Conservation (phyloP, 768 basidiomycete genomes). For the Pleurotus salmoneostramineus region DNA sequence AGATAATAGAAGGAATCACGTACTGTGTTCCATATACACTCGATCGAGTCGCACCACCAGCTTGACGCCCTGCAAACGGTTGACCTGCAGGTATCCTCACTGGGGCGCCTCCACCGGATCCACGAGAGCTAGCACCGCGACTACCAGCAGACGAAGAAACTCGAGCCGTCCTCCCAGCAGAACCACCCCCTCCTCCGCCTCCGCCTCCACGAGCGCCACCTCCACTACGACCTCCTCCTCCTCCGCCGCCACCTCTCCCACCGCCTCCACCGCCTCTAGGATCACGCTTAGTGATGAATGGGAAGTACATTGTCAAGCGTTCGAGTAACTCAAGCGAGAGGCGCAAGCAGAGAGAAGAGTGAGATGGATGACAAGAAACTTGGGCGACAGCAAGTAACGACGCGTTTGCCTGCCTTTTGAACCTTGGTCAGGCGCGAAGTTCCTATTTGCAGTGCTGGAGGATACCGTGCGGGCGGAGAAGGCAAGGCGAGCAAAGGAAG, state of each 20-base stretch:
- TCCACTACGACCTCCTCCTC: slow-evolving; percentile 12
- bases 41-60: slow-evolving; percentile 41
- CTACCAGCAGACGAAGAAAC: slow-evolving; percentile 12
- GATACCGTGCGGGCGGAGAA: too few relatives aligned
- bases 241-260: slow-evolving; percentile 30
- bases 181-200: slow-evolving; percentile 12
- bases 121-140: slow-evolving; percentile 13
- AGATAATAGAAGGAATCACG: slow-evolving; percentile 6
- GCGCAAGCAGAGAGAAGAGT: too few relatives aligned
- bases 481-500: too few relatives aligned
- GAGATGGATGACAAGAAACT: too few relatives aligned
- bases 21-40: slow-evolving; percentile 37
- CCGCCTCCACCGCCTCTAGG: slow-evolving; percentile 13
- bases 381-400: too few relatives aligned
- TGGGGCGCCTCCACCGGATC: slow-evolving; percentile 19
- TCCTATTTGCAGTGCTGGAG: too few relatives aligned
- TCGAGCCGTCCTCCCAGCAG: slow-evolving; percentile 3
- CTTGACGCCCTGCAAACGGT: slow-evolving; percentile 32
- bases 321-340: too few relatives aligned
- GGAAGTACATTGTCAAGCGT: slow-evolving; percentile 21
- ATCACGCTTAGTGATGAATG: slow-evolving; percentile 18
- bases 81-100: slow-evolving; percentile 32
- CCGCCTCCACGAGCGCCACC: slow-evolving; percentile 14
- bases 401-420: too few relatives aligned
- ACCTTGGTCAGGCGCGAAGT: too few relatives aligned